Conservation (phyloP, 495 filamentous ascomycete genomes). For the Poronia punctata region DNA sequence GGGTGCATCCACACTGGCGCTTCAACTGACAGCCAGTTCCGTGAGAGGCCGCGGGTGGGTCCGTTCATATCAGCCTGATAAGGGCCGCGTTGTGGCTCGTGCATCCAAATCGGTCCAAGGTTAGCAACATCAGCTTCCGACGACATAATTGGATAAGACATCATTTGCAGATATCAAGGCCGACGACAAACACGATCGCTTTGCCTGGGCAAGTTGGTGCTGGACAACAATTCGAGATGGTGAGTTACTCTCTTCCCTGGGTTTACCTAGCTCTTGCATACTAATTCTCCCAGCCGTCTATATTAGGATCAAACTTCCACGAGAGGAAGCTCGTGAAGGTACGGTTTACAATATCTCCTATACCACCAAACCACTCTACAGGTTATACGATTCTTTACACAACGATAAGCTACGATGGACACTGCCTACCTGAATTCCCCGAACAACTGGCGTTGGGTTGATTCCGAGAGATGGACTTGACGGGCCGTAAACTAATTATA, state of each 20-base stretch:
- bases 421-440: no score
- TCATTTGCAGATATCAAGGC: neutral
- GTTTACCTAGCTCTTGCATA: neutral
- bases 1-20: conserved; percentile 1
- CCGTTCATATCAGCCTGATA: conserved; percentile 8
- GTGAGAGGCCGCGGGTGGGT: neutral
- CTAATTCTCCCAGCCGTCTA: conserved; percentile 56
- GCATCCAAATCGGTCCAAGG: neutral
- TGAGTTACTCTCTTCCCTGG: neutral
- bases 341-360: conserved; percentile 24
- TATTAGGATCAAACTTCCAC: conserved; percentile 78
- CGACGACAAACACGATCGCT: no score
- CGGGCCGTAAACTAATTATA: no score
- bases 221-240: conserved; percentile 3
- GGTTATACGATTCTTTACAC: neutral
- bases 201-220: neutral
- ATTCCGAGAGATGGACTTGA: no score
- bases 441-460: no score
- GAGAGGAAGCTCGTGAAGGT: conserved; percentile 77
- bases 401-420: neutral
- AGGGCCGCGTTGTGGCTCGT: conserved; percentile 2
- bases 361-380: neutral
- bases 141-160: neutral
- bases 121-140: conserved; percentile 3
- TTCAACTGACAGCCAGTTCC: no score